Base-by-base conservation (phyloP, 495 filamentous ascomycete species). In the Xylaria acuta region DNA sequence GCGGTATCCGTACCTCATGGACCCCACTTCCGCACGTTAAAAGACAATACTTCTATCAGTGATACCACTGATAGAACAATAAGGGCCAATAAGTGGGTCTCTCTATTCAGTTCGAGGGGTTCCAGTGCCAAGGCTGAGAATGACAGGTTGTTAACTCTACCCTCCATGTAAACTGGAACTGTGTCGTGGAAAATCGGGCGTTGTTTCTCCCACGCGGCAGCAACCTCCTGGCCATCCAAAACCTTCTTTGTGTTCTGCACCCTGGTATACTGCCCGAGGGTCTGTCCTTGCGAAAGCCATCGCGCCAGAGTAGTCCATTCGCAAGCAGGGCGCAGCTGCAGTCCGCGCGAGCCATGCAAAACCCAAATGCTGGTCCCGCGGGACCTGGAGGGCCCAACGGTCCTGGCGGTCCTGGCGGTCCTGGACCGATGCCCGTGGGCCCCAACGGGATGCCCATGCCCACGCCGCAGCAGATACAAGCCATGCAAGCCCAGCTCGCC, bases 401-500 rank as follows among this genome's bases (percentile, higher is more conserved):
- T 18, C 34, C 59, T 59, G 64, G 62, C 11, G 63, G 60, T n/a
- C 49, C 63, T 30, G 70, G 63, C 30, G 63, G 70, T 14, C 70
- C 70, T 9, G 69, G 54, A 27, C 54, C 25, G 14, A 71, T 71
- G 45, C 69, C 69, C 0, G 45, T 71, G 20, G 69, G 45, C 4
- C 69, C 69, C 16, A 71, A 71, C 25, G 69, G 69, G 12, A 80
- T 82, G 72, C 89, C 90, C 77, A 90, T 90, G 84, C 93, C 93
- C n/a, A 86, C 89, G 30, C 94, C 93, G 71, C 91, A 97, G 83
- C 93, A 97, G 84, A 91, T 97, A 72, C 88, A 87, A 34, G 85
- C 85, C 27, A 95, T 97, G 89, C 93, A 97, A 79, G 88, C 91
- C 77, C 93, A 96, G 82, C 84, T 97, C 73, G 92, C 92, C 59